Evolutionary conservation across 208 protist species (phyloP).

Genomic region (Leishmania guyanensis): DNA sequence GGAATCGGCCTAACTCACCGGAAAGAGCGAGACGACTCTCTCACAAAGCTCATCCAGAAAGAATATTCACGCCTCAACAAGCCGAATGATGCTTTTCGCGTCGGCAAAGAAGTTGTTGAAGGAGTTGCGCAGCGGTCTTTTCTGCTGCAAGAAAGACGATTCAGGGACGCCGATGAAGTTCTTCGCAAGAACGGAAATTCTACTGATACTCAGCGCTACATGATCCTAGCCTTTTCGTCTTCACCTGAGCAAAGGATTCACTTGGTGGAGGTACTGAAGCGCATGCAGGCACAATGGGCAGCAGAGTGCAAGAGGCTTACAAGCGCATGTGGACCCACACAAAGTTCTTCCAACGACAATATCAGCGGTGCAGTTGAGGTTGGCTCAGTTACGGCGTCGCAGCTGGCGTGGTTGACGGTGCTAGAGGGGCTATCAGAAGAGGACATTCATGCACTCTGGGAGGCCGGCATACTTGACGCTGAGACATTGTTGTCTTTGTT

Average conservation of each 20-base stretch:
- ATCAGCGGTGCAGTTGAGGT: neutral
- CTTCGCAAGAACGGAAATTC: slow-evolving; percentile 47
- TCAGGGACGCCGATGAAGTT: slow-evolving; percentile 70
- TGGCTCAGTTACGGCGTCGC: neutral
- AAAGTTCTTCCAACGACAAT: neutral
- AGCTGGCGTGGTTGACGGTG: slow-evolving; percentile 61
- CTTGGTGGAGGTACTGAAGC: slow-evolving; percentile 17
- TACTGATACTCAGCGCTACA: slow-evolving; percentile 45
- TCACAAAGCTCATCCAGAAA: slow-evolving; percentile 19
- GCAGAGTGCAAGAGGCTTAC: slow-evolving; percentile 16
- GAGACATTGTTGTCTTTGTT: slow-evolving; percentile 35
- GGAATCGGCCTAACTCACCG: neutral
- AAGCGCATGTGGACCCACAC: neutral
- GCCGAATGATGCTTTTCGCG: slow-evolving; percentile 56
- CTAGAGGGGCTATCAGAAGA: slow-evolving; percentile 48
- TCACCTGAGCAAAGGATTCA: slow-evolving; percentile 14
- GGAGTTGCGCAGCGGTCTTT: slow-evolving; percentile 41
- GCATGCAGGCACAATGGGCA: slow-evolving; percentile 8
- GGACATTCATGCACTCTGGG: slow-evolving; percentile 53
- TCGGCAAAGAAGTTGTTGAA: slow-evolving; percentile 58
- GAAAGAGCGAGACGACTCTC: neutral
- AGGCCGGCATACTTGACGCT: slow-evolving; percentile 50
- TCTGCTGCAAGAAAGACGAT: slow-evolving; percentile 35
- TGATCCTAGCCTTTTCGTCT: slow-evolving; percentile 49
- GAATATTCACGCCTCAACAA: slow-evolving; percentile 33